Evolutionary conservation across 805 yeast genomes (phyloP), one percentile per base, ranked within the genome.

Genomic region (Saturnispora sanitii): DNA sequence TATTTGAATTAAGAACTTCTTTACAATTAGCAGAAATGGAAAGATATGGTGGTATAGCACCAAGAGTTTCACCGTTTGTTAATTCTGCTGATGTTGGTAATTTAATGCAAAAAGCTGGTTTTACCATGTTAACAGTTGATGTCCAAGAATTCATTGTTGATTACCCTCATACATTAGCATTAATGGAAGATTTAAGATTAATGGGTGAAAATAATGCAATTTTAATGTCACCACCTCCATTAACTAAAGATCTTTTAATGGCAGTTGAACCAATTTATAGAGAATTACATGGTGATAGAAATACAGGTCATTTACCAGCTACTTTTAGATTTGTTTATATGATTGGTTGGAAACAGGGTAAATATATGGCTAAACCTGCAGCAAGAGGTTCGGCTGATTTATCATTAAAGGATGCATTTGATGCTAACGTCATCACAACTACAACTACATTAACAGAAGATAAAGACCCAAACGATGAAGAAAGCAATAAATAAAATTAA

Each of bases 331-430:
- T 85, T 40, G 74, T 84, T 20, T 81, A 79, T 55, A 79, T 84
- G 86, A 82, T 85, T 54, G 95, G 94, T 3, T 85, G 95, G 95
- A 85, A 82, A 56, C 77, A 79, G 48, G 71, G 83, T 41, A 73
- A 73, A 6, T 55, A 60, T 37, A 85, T 82, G 55, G 86, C 88
- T 3, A 65, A 78, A 54, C 90, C 94, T 1, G 67, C 82, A 44
- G 70, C 70, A 37, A 66, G 94, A 47, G 94, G 95, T 2, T 53
- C 81, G 17, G 92, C 79, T 1, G 75, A 77, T 52, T 68, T 83
- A 31, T 77, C 67, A 46, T 61, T 84, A 53, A 79, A 80, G 55
- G 88, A 83, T 44, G 75, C 75, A 9, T 58, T 77, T 37, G 49
- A 46, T 37, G 49, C 49, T 34, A 34, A 39, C 6, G 37, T 16